phyloP scores from a whole-genome alignment of 2,329 filamentous ascomycete species.

The Diaporthe humulicola region DNA sequence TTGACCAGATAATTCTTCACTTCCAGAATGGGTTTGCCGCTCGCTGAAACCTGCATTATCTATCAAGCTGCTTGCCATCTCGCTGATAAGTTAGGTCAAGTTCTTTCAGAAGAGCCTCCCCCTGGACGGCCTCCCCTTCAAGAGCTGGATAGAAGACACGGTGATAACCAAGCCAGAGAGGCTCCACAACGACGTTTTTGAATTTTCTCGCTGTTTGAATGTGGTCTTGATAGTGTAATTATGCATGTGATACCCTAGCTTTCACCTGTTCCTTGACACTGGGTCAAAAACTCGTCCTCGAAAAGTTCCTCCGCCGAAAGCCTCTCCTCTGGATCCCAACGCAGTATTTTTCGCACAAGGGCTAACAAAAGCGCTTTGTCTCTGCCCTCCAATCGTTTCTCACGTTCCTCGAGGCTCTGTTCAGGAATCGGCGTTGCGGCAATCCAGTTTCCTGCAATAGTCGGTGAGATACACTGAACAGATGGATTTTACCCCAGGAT shows the following conservation, averaged over 20 bases:
- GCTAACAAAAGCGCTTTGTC: constrained; percentile 44
- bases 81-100: not conserved
- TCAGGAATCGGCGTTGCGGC: constrained; percentile 45
- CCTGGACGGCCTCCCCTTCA: too few species aligned
- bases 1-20: not conserved
- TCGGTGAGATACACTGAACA: constrained; percentile 1
- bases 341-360: constrained; percentile 43
- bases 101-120: too few species aligned
- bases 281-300: constrained; percentile 40
- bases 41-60: not conserved
- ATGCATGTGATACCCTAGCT: too few species aligned
- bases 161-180: too few species aligned
- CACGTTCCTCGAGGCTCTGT: constrained; percentile 44
- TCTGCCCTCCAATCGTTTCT: constrained; percentile 42
- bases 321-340: constrained; percentile 46
- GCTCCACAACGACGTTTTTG: too few species aligned
- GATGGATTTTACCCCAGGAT: not conserved
- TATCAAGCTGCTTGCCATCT: not conserved
- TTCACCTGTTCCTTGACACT: constrained; percentile 1
- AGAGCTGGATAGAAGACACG: too few species aligned
- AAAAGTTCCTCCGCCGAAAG: constrained; percentile 44
- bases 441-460: constrained; percentile 45
- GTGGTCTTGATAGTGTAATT: too few species aligned
- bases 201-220: too few species aligned
- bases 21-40: not conserved